Conservation (phyloP, 306 rosid genomes). For the Vicia faba region DNA sequence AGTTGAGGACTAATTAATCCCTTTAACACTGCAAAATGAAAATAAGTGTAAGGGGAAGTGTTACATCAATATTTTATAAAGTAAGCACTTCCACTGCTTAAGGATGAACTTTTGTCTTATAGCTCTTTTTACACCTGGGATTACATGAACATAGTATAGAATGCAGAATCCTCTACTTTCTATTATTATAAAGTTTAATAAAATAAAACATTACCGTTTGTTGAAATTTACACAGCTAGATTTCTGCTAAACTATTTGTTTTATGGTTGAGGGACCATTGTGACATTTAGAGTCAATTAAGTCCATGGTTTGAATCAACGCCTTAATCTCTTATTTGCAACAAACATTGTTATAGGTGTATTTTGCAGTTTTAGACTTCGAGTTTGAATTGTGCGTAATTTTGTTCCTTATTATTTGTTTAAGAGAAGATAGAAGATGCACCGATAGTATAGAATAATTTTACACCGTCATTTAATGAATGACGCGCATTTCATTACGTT, state of each 20-base stretch:
- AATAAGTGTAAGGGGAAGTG: not conserved
- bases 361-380: not conserved
- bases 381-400: not conserved
- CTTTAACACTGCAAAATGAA: not conserved
- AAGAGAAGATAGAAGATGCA: too few relatives aligned
- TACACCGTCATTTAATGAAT: too few relatives aligned
- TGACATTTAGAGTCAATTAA: too few relatives aligned
- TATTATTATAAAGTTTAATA: conserved; percentile 10
- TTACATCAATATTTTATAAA: not conserved
- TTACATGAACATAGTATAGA: conserved; percentile 37
- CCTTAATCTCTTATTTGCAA: not conserved
- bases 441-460: too few relatives aligned
- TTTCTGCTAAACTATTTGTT: conserved; percentile 5
- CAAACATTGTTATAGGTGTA: not conserved
- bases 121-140: too few relatives aligned
- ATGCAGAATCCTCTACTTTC: conserved; percentile 25
- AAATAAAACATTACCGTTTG: conserved; percentile 14
- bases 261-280: conserved; percentile 19
- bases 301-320: conserved; percentile 20
- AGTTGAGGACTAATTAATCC: not conserved
- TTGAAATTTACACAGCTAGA: conserved; percentile 30
- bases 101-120: conserved; percentile 61
- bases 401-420: not conserved
- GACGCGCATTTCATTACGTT: too few relatives aligned
- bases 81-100: not conserved